phyloP scores from a whole-genome alignment of 2,329 filamentous ascomycete species.

The Scopulariopsis brevicaulis region DNA sequence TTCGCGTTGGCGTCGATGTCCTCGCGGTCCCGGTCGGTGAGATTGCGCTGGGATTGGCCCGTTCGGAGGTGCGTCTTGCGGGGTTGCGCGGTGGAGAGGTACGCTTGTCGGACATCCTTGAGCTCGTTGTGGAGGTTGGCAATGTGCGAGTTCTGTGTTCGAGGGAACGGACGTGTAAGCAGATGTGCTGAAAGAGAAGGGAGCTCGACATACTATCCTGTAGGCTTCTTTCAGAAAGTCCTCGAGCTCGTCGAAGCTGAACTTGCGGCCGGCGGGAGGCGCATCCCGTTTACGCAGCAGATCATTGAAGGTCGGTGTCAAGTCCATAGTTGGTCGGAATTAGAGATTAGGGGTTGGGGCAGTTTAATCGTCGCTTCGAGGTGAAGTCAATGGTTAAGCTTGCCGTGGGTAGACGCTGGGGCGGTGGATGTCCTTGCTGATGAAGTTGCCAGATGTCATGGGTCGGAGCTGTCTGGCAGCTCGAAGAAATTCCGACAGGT shows the following conservation, averaged over 20 bases:
- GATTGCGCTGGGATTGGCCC: constrained; percentile 24
- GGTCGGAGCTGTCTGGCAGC: not conserved
- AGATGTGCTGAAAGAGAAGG: not conserved
- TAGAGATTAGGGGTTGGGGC: not conserved
- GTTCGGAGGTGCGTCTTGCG: constrained; percentile 40
- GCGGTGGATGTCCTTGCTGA: not conserved
- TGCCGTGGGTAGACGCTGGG: not conserved
- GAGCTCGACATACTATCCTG: constrained; percentile 57
- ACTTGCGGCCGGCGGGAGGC: constrained; percentile 28
- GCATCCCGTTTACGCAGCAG: constrained; percentile 50
- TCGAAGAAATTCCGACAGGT: not conserved
- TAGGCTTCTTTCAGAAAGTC: constrained; percentile 92
- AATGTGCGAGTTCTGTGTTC: constrained; percentile 68
- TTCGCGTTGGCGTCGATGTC: constrained; percentile 83
- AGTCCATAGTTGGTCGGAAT: constrained; percentile 34
- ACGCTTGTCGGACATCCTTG: constrained; percentile 73
- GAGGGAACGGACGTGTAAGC: not conserved
- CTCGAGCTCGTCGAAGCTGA: constrained; percentile 49
- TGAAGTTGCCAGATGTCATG: not conserved
- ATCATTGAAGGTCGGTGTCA: constrained; percentile 59
- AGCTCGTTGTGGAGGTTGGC: constrained; percentile 70
- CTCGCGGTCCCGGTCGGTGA: constrained; percentile 62
- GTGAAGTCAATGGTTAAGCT: not conserved
- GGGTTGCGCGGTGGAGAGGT: constrained; percentile 70
- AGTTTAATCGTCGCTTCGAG: not conserved